Evolutionary conservation across 1,284 basidiomycete species (phyloP), one percentile per base, ranked within the genome.

Genomic region (Austropuccinia psidii): DNA sequence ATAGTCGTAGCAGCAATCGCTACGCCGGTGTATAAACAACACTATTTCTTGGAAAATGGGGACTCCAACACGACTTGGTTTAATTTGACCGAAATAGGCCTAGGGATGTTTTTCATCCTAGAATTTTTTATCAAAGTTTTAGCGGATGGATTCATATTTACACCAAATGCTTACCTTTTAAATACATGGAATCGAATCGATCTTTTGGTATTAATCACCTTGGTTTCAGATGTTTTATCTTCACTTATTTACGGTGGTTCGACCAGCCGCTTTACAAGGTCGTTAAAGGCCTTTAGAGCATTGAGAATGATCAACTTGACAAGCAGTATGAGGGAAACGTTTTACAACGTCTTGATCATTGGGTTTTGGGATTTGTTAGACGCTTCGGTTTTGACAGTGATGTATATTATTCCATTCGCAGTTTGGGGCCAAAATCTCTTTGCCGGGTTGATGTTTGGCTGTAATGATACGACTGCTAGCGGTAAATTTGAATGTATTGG

Each of bases 351-450:
- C 66, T 88, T 97, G 79, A 89, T 97, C 74, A 90, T 90, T 2
- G 95, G 94, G 4, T 89, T 89, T 1, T 82, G 86, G 21, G 88
- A 91, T 77, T 94, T 98, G 75, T 77, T 96, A 68, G 93, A 97
- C 77, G 95, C 95, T 0, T 91, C 89, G 0, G 81, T 97, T 65
- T 86, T 98, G n/a, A 92, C 94, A 57, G 86, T 96, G 66, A 85
- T 98, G 47, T 83, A 98, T 82, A 89, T 98, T 85, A 91, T 98
- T 76, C 95, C 95, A 0, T 98, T 93, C 79, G 94, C 95, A 4
- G 89, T 97, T 0, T 98, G 95, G 94, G 95, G 93, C 35, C 86
- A 93, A 74, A 97, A 95, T 78, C 90, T 98, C 79, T 98, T 98
- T 81, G 84, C 88, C 0, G 93, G 93, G 7, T 83, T 88, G 74